Evolutionary conservation across 2,329 filamentous ascomycete genomes (phyloP).

Genomic region (Trichophyton verrucosum): DNA sequence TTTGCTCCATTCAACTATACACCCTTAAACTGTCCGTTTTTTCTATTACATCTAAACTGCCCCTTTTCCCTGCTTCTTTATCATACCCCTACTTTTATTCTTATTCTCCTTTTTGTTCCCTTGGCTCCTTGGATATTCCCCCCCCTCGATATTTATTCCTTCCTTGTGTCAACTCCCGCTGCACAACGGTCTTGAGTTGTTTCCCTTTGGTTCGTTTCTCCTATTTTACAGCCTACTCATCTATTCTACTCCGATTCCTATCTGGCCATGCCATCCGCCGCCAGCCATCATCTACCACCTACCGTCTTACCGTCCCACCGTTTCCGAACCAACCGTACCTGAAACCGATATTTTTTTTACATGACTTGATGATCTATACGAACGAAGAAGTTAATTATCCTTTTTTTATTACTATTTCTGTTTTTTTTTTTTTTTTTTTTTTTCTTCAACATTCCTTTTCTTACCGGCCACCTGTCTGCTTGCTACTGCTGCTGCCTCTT

Average conservation of each 20-base stretch:
- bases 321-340: not conserved
- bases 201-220: not conserved
- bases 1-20: not conserved
- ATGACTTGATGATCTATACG: constrained; percentile 7
- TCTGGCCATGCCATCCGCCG: not conserved
- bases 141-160: not conserved
- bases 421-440: not conserved
- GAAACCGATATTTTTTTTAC: constrained; percentile 3
- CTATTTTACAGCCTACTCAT: not conserved
- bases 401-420: not conserved
- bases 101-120: not conserved
- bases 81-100: not conserved
- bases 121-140: not conserved
- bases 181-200: not conserved
- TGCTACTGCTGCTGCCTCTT: not conserved
- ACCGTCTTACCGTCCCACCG: not conserved
- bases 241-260: not conserved
- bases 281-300: not conserved
- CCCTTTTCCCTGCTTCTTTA: not conserved
- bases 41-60: not conserved
- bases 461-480: no score
- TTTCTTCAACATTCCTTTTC: not conserved
- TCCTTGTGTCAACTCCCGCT: not conserved
- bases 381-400: constrained; percentile 7
- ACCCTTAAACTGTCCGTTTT: not conserved